phyloP scores from a whole-genome alignment of 257 asterid genomes.

The Solanum etuberosum region DNA sequence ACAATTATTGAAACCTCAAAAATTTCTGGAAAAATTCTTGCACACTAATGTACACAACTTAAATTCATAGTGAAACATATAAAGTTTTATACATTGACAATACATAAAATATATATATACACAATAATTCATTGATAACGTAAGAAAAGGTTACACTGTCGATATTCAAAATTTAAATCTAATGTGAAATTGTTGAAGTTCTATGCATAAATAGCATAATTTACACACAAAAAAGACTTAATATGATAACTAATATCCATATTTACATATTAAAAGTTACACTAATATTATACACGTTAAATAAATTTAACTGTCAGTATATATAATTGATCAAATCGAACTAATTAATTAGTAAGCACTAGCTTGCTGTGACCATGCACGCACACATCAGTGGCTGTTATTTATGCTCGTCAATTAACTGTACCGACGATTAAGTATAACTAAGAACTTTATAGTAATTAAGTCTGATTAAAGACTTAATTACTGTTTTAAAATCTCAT shows the following conservation, averaged over 20 bases:
- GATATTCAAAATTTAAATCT: neutral
- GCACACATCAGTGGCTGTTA: neutral
- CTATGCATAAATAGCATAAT: neutral
- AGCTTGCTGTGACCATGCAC: neutral
- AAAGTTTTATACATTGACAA: no score
- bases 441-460: slow-evolving; percentile 10
- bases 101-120: neutral
- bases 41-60: neutral
- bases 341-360: neutral
- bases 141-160: neutral
- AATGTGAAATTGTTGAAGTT: neutral
- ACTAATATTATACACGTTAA: neutral
- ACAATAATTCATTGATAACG: neutral
- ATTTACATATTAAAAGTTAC: neutral
- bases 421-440: neutral
- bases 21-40: neutral
- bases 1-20: neutral
- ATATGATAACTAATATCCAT: neutral
- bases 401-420: neutral
- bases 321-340: neutral
- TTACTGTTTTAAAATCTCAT: slow-evolving; percentile 6
- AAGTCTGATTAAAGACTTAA: slow-evolving; percentile 31
- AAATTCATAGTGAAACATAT: neutral
- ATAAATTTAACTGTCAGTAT: neutral
- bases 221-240: neutral